Evolutionary conservation across 495 filamentous ascomycete species (phyloP).

Genomic region (Aspergillus cavernicola): DNA sequence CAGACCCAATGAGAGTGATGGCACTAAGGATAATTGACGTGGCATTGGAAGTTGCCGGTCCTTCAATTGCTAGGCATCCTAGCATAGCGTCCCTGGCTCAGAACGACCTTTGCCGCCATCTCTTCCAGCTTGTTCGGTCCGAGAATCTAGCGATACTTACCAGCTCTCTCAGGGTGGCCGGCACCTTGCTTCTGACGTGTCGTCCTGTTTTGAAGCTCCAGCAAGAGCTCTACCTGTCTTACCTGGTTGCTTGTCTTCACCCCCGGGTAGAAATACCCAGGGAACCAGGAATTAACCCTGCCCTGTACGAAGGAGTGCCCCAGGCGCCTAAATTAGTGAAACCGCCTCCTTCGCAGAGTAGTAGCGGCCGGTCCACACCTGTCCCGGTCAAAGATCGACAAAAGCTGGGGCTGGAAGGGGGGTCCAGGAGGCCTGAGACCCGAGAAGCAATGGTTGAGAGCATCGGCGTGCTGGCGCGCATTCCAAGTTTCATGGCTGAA

Average conservation of each 20-base stretch:
- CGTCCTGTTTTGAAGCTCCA: constrained; percentile 91
- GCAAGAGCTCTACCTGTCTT: constrained; percentile 94
- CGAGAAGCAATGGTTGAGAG: constrained; percentile 98
- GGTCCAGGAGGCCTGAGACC: constrained; percentile 85
- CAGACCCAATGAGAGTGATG: constrained; percentile 95
- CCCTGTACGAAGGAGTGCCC: constrained; percentile 89
- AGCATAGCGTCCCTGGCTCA: constrained; percentile 83
- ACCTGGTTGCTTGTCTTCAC: constrained; percentile 89
- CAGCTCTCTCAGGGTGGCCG: constrained; percentile 85
- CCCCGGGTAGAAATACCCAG: constrained; percentile 87
- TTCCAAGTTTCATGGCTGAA: constrained; percentile 91
- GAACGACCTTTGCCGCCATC: constrained; percentile 87
- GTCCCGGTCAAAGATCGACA: constrained; percentile 92
- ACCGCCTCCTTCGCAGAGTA: constrained; percentile 68
- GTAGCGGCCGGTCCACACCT: constrained; percentile 84
- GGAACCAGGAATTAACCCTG: constrained; percentile 85
- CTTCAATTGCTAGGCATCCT: constrained; percentile 91
- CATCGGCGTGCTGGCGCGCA: constrained; percentile 82
- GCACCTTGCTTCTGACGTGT: constrained; percentile 87
- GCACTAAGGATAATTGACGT: constrained; percentile 96
- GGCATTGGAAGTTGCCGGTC: constrained; percentile 91
- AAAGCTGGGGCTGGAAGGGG: constrained; percentile 90
- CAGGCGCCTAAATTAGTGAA: constrained; percentile 84
- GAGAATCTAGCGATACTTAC: constrained; percentile 93
- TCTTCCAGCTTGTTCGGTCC: constrained; percentile 95